phyloP scores from a whole-genome alignment of 129 eudicot species.

The Logfia minima region DNA sequence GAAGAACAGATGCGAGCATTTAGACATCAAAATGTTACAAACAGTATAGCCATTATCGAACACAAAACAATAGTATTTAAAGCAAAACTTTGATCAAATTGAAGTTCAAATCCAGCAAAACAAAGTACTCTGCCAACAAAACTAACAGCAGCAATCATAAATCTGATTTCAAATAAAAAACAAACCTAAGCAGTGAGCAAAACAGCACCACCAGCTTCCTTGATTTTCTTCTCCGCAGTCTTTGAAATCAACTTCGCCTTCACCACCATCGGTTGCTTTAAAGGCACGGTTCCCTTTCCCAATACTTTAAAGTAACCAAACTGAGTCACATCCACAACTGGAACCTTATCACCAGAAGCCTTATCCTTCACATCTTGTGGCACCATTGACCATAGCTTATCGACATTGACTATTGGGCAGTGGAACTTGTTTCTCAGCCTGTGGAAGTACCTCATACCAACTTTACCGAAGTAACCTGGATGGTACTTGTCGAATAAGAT shows the following conservation, averaged over 20 bases:
- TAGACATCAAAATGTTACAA: not conserved
- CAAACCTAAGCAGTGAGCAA: constrained; percentile 75
- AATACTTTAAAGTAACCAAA: constrained; percentile 74
- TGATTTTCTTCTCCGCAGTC: constrained; percentile 82
- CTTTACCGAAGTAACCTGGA: constrained; percentile 90
- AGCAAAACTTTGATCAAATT: constrained; percentile 27
- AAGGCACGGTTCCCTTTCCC: constrained; percentile 67
- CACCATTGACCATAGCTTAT: constrained; percentile 82
- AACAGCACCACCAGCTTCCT: constrained; percentile 89
- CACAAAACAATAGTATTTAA: not conserved
- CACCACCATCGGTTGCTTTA: constrained; percentile 54
- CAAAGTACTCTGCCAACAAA: constrained; percentile 27
- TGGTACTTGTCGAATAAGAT: constrained; percentile 94
- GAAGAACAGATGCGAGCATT: not conserved
- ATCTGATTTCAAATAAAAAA: not conserved
- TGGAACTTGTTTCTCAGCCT: constrained; percentile 71
- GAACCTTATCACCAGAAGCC: constrained; percentile 46
- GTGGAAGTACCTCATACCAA: constrained; percentile 89
- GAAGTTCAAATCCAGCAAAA: constrained; percentile 23
- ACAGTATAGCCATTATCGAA: not conserved
- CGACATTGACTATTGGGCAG: constrained; percentile 78
- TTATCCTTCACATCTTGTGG: constrained; percentile 73
- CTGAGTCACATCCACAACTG: constrained; percentile 75
- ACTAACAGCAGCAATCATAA: constrained; percentile 24
- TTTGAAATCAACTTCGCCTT: constrained; percentile 76